Conservation (phyloP, 768 basidiomycete species). For the Phylloporus arenicola region DNA sequence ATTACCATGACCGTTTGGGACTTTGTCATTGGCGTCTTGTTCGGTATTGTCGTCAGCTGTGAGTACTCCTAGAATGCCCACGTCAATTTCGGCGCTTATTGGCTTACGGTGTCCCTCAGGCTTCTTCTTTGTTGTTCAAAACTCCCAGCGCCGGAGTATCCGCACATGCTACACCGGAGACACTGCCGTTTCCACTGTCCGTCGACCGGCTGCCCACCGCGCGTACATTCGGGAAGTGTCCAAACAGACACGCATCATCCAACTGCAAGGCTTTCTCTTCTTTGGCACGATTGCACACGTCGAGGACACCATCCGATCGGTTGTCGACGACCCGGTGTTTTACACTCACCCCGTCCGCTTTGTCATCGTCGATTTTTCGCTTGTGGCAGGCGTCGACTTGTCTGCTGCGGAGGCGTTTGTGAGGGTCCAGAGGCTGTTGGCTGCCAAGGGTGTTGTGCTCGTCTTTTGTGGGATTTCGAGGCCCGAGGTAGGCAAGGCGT, state of each 20-base stretch:
- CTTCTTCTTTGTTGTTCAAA: constrained; percentile 96
- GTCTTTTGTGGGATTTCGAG: constrained; percentile 83
- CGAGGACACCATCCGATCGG: constrained; percentile 76
- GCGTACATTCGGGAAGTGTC: constrained; percentile 91
- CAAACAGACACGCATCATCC: constrained; percentile 82
- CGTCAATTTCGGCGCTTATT: not conserved
- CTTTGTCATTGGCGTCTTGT: constrained; percentile 89
- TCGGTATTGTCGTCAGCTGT: constrained; percentile 91
- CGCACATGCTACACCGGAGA: constrained; percentile 79
- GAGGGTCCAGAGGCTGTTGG: constrained; percentile 76
- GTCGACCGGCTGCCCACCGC: constrained; percentile 81
- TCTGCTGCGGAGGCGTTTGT: constrained; percentile 94
- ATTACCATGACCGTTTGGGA: constrained; percentile 92
- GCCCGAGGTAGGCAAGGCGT: constrained; percentile 62
- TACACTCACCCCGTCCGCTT: constrained; percentile 76
- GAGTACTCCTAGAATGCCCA: constrained; percentile 23
- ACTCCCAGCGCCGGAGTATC: constrained; percentile 80
- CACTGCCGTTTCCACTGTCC: constrained; percentile 83
- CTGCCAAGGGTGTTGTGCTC: constrained; percentile 70
- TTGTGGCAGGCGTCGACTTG: constrained; percentile 89
- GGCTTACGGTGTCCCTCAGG: constrained; percentile 35
- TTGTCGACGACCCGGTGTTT: constrained; percentile 71
- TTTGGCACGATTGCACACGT: constrained; percentile 91
- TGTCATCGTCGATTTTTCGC: constrained; percentile 80
- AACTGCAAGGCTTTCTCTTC: constrained; percentile 89